phyloP scores from a whole-genome alignment of 78 protist genomes.

The Speleostelium caveatum region DNA sequence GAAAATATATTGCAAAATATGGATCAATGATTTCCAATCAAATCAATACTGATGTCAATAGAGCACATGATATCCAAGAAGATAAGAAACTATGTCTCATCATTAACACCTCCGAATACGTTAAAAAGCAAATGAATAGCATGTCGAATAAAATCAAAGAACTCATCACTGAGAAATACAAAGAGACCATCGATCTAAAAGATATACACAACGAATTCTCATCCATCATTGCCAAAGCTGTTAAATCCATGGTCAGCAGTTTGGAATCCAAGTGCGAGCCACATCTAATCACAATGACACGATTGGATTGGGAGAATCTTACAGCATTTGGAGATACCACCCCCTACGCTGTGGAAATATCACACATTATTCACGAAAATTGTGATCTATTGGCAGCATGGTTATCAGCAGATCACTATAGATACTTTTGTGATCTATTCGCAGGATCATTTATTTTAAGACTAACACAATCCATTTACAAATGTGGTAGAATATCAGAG shows the following conservation, averaged over 20 bases:
- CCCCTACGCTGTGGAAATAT: slow-evolving; percentile 41
- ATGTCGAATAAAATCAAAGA: slow-evolving; percentile 53
- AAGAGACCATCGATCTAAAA: slow-evolving; percentile 47
- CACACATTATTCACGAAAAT: neutral
- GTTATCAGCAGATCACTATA: slow-evolving; percentile 45
- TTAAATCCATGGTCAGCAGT: slow-evolving; percentile 50
- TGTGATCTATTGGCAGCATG: neutral
- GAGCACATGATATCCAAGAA: slow-evolving; percentile 41
- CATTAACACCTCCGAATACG: slow-evolving; percentile 77
- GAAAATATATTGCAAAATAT: slow-evolving; percentile 49
- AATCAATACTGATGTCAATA: slow-evolving; percentile 37
- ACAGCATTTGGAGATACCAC: slow-evolving; percentile 44
- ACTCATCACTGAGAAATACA: slow-evolving; percentile 19
- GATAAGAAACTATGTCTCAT: slow-evolving; percentile 57
- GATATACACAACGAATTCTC: slow-evolving; percentile 42
- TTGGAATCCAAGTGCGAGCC: slow-evolving; percentile 55
- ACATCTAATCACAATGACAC: slow-evolving; percentile 44
- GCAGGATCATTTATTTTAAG: slow-evolving; percentile 38
- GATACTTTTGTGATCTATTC: slow-evolving; percentile 69
- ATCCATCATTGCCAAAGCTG: slow-evolving; percentile 57
- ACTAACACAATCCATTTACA: slow-evolving; percentile 47
- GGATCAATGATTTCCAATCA: slow-evolving; percentile 18
- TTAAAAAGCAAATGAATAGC: slow-evolving; percentile 15
- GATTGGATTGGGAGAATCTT: slow-evolving; percentile 64
- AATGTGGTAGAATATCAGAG: slow-evolving; percentile 66